Base-by-base conservation (phyloP, 768 basidiomycete genomes). In the Kwoniella sp. region DNA sequence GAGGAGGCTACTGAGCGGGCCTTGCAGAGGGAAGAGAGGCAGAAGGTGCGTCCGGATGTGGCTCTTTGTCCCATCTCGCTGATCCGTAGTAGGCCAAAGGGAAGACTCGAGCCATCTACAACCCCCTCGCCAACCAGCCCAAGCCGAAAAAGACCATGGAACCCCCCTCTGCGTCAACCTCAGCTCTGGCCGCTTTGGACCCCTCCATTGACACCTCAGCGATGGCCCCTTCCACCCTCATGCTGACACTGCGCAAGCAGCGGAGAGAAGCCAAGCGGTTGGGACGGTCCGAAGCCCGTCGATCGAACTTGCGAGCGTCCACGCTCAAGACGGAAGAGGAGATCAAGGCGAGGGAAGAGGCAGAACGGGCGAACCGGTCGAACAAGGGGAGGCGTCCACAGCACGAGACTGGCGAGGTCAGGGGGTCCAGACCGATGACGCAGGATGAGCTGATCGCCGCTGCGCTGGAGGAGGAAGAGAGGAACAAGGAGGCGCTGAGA, bases 361-460 rank as follows among this genome's bases (percentile, higher is more conserved):
- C 47, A 6, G 46, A 37, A 14, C 58, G 65, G 46, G 34, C 22
- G 14, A 56, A 59, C 54, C 44, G 44, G 29, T 15, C 25, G 27
- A 41, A 40, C 19, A 45, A 54, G 25, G 65, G 64, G 1, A 45
- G 64, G 32, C 56, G 46, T 48, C 60, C 69, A 6, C 42, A 49
- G 27, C 64, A 68, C 47, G 60, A 64, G 44, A 58, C 53, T n/a
- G 62, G 62, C 11, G 60, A 66, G 44, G 43, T 56, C 3, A 50
- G 67, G n/a, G 59, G 56, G 3, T 40, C 53, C 15, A 14, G 59
- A 33, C 49, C 31, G 7, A 63, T 70, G 50, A 70, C 67, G 8
- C 72, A 73, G 57, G 63, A 57, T 37, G 70, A 73, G 34, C 54
- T 70, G 19, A 71, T 73, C 51, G 70, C 65, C 12, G 57, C 54